These are phyloP conservation scores for Yamadazyma diospyri DNA, from an alignment of 1,139 yeast species.

Conservation along the genomic window DNA sequence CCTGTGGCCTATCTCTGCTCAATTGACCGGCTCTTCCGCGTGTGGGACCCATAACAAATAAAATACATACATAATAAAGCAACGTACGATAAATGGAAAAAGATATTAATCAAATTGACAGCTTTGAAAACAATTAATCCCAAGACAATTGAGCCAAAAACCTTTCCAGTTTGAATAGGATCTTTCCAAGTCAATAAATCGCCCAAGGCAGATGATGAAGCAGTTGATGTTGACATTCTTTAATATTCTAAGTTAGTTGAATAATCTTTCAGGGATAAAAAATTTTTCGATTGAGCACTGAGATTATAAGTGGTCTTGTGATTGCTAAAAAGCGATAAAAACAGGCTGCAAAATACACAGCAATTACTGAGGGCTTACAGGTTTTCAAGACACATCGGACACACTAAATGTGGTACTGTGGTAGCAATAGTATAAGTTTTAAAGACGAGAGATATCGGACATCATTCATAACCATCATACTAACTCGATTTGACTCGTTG, in stretches of 20 bases:
- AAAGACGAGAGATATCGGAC: too few relatives aligned
- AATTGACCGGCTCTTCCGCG: too few relatives aligned
- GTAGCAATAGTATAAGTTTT: too few relatives aligned
- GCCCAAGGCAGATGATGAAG: slow-evolving; percentile 16
- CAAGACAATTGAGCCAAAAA: slow-evolving; percentile 62
- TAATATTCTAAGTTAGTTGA: slow-evolving; percentile 4
- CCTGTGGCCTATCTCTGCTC: too few relatives aligned
- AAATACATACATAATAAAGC: slow-evolving; percentile 43
- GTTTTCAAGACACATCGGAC: too few relatives aligned
- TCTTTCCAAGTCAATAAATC: slow-evolving; percentile 75
- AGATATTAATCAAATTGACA: slow-evolving; percentile 65
- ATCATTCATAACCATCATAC: too few relatives aligned
- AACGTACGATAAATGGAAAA: slow-evolving; percentile 52
- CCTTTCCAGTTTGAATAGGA: slow-evolving; percentile 75
- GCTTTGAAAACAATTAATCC: slow-evolving; percentile 62
- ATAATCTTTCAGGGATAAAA: slow-evolving; percentile 8
- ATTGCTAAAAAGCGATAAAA: slow-evolving; percentile 8
- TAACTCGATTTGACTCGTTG: background rate
- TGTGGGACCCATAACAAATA: too few relatives aligned
- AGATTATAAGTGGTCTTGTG: slow-evolving; percentile 7
- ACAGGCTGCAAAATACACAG: slow-evolving; percentile 4
- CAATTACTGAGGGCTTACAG: too few relatives aligned
- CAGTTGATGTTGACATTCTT: slow-evolving; percentile 7
- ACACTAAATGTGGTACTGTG: too few relatives aligned
- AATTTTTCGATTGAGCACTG: slow-evolving; percentile 6